Conservation (phyloP, 179 eudicot genomes). For the Spinacia oleracea region DNA sequence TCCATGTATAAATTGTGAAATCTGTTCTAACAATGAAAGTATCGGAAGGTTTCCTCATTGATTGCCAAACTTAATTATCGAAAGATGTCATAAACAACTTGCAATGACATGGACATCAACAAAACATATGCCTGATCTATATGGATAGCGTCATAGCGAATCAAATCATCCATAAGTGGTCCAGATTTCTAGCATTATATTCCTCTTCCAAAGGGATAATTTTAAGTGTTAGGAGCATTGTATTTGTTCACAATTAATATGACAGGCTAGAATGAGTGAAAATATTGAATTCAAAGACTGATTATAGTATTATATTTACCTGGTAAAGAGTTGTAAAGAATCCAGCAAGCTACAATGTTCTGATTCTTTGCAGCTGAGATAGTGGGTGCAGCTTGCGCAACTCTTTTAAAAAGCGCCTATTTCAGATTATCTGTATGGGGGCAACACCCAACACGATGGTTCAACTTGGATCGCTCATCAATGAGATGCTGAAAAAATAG, state of each 20-base stretch:
- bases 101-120: not conserved
- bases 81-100: not conserved
- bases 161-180: not conserved
- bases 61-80: not conserved
- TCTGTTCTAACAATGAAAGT: not conserved
- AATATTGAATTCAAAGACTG: not conserved
- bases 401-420: not conserved
- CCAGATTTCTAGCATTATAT: not conserved
- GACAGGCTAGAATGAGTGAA: not conserved
- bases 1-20: not conserved
- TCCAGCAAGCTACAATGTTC: not conserved
- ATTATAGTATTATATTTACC: no score
- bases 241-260: not conserved
- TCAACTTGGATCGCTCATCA: constrained; percentile 2
- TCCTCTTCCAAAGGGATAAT: not conserved
- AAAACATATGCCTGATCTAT: not conserved
- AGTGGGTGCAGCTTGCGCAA: not conserved
- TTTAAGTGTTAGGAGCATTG: not conserved
- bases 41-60: not conserved
- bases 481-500: not conserved
- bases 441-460: not conserved
- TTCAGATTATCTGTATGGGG: not conserved
- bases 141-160: not conserved
- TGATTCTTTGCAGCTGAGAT: constrained; percentile 5
- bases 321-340: not conserved